Conservation (phyloP, 1,284 basidiomycete species). For the Ceraceosorus guamensis region DNA sequence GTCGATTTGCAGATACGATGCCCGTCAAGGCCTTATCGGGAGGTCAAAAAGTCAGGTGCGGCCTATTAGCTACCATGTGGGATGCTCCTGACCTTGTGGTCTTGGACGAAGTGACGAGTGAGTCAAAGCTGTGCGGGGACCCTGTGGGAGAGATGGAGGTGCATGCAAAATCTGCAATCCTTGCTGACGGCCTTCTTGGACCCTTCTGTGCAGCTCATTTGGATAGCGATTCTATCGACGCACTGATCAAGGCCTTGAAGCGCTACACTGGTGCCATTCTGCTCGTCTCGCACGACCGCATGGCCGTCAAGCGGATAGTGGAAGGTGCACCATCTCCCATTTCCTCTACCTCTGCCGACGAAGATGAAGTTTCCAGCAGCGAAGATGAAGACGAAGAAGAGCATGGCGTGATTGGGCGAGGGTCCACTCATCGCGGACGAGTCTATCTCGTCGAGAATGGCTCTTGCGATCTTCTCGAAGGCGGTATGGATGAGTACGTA, state of each 20-base stretch:
- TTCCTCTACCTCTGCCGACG: neutral
- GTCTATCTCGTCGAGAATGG: conserved; percentile 53
- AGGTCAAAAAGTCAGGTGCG: conserved; percentile 55
- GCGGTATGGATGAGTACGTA: conserved; percentile 52
- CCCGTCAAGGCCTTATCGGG: conserved; percentile 46
- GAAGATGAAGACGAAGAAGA: conserved; percentile 10
- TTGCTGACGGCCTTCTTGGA: neutral
- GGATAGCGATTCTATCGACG: conserved; percentile 61
- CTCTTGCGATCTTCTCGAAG: conserved; percentile 50
- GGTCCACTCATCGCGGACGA: conserved; percentile 7
- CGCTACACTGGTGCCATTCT: conserved; percentile 59
- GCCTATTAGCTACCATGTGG: conserved; percentile 32
- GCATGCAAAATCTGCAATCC: too few relatives aligned
- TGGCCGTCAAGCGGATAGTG: conserved; percentile 31
- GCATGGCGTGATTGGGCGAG: conserved; percentile 34
- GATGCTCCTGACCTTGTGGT: conserved; percentile 26
- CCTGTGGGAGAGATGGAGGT: too few relatives aligned
- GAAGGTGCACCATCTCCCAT: conserved; percentile 6
- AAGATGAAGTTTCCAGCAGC: neutral
- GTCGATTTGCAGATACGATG: conserved; percentile 27
- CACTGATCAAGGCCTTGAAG: conserved; percentile 57
- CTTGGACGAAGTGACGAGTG: conserved; percentile 34
- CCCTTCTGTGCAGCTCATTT: conserved; percentile 57
- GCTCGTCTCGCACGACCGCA: conserved; percentile 64
- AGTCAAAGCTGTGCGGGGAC: neutral